Base-by-base conservation (phyloP, 305 asterid genomes). In the Fraxinus greggii region DNA sequence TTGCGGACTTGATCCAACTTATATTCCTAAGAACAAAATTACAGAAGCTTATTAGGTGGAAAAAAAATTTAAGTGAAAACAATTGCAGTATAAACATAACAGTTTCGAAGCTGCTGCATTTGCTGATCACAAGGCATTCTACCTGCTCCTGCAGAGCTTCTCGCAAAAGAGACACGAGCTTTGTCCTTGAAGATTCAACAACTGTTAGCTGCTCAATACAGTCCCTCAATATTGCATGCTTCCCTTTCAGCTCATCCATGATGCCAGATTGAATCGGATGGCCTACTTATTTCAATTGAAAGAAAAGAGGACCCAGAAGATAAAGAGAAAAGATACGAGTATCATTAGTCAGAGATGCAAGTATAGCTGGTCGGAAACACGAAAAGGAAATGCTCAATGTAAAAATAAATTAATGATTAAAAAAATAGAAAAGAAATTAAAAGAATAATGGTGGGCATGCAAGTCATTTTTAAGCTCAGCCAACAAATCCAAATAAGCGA, bases 121-220 rank as follows among this genome's bases (percentile, higher is more conserved):
- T 17, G 79, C 40, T 38, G 32, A 78, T 75, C 19, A 15, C 24
- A 78, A 70, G 85, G 67, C 65, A 69, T 84, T 74, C 54, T 82
- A 95, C 98, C 98, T 94, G 98, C 88, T 93, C 99, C 83, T 88
- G 92, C 79, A 95, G 92, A 84, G 94, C 93, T 81, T 94, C 97
- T n/a, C 91, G 89, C 86, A 95, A 88, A 76, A 89, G 89, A 78
- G 92, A 85, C 61, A 93, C 94, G 33, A 95, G 95, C 84, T 88
- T 91, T 56, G 88, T 89, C 87, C 98, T 87, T 74, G 93, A 91
- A 81, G 97, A 89, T 86, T 94, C 97, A 77, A 93, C 86, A 65
- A 85, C 82, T 51, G 85, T 80, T 59, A 95, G 93, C 86, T 90
- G 93, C 78, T 87, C 92, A 23, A 95, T 85, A 86, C 94, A 92